Conservation (phyloP, 1,284 basidiomycete genomes). For the Leccinum pachyderme region DNA sequence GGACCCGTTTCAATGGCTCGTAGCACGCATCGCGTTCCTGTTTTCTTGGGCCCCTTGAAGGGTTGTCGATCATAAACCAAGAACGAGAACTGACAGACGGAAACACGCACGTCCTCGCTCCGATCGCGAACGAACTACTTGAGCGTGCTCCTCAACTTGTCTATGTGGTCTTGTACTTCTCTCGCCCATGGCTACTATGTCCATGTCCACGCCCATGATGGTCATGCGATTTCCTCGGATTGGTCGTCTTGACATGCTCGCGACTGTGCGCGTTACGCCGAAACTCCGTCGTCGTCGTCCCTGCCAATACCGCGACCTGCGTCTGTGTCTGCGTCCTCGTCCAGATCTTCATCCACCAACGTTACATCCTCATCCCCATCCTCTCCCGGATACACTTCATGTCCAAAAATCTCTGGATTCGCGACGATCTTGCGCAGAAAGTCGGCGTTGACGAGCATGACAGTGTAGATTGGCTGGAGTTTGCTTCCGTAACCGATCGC, state of each 20-base stretch:
- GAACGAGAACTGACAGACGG: neutral
- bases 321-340: neutral
- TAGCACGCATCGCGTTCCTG: slow-evolving; percentile 78
- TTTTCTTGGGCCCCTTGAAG: slow-evolving; percentile 50
- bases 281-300: neutral
- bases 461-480: slow-evolving; percentile 63
- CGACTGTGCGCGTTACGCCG: slow-evolving; percentile 1
- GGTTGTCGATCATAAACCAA: neutral
- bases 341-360: neutral
- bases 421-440: slow-evolving; percentile 67
- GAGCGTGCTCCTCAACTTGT: slow-evolving; percentile 85
- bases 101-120: slow-evolving; percentile 66
- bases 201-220: neutral
- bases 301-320: neutral
- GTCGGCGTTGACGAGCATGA: slow-evolving; percentile 67
- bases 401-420: slow-evolving; percentile 72
- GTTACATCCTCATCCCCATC: slow-evolving; percentile 8
- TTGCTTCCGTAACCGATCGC: slow-evolving; percentile 65
- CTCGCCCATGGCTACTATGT: slow-evolving; percentile 6
- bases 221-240: slow-evolving; percentile 21
- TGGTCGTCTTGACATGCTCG: slow-evolving; percentile 25
- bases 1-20: slow-evolving; percentile 72
- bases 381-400: slow-evolving; percentile 37
- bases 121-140: slow-evolving; percentile 92
- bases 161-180: slow-evolving; percentile 58